These are phyloP conservation scores for Linnemannia elongata DNA, from an alignment of 192 early-diverging fungal species.

Conservation along the genomic window DNA sequence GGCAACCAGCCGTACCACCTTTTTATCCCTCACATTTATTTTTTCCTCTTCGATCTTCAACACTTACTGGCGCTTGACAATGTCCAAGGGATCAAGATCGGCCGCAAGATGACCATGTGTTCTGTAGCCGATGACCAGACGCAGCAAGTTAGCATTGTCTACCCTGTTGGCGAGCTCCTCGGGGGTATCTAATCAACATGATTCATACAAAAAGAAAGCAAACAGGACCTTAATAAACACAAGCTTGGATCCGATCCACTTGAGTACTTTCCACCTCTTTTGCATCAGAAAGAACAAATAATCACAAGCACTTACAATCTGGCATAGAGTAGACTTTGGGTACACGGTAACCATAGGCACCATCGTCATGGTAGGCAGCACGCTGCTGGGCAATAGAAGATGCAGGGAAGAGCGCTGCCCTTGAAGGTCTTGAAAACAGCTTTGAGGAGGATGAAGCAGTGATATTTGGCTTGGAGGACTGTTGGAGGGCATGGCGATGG, in stretches of 20 bases:
- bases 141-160: conserved; percentile 85
- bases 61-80: conserved; percentile 78
- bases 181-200: conserved; percentile 66
- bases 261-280: background rate
- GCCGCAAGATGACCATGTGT: conserved; percentile 87
- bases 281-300: background rate
- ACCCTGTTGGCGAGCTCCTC: conserved; percentile 89
- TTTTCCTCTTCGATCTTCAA: background rate
- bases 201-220: background rate
- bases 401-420: conserved; percentile 11
- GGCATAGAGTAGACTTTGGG: conserved; percentile 75
- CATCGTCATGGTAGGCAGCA: conserved; percentile 79
- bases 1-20: background rate
- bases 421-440: background rate
- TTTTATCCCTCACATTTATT: background rate
- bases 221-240: background rate
- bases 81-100: conserved; percentile 87
- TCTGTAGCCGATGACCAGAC: conserved; percentile 85
- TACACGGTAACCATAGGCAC: conserved; percentile 91
- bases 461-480: conserved; percentile 16
- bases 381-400: conserved; percentile 36
- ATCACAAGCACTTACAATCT: conserved; percentile 75
- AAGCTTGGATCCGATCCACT: background rate
- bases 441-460: conserved; percentile 16
- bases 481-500: conserved; percentile 44